phyloP scores from a whole-genome alignment of 176 grass and related monocot species.

The Hordeum marinum region DNA sequence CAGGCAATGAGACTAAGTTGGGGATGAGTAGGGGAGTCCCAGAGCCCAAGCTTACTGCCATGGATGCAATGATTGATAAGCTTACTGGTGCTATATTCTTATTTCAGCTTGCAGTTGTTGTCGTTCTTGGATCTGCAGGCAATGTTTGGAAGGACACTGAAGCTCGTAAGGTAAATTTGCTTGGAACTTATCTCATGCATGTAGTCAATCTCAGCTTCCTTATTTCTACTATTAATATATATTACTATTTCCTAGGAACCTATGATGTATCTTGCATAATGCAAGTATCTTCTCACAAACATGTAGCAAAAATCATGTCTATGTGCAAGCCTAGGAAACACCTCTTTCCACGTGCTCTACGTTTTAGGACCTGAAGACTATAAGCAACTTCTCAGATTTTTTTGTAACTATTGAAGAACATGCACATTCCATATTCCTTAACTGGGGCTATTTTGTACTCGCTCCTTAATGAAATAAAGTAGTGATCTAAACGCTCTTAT shows the following conservation, averaged over 20 bases:
- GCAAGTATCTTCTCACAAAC: slow-evolving; percentile 15
- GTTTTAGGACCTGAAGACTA: background rate
- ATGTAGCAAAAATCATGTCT: background rate
- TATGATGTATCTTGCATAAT: slow-evolving; percentile 5
- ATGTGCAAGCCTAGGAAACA: background rate
- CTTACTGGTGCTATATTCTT: slow-evolving; percentile 98
- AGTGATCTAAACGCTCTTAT: too few relatives aligned
- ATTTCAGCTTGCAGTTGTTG: slow-evolving; percentile 91
- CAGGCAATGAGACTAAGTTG: slow-evolving; percentile 97
- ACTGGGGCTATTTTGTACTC: background rate
- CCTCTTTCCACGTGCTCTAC: background rate
- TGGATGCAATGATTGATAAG: slow-evolving; percentile 99
- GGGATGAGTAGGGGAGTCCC: slow-evolving; percentile 93
- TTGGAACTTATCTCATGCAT: background rate
- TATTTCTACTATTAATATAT: background rate
- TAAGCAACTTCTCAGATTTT: background rate
- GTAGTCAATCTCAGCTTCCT: background rate
- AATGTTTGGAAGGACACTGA: slow-evolving; percentile 98
- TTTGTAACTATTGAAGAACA: background rate
- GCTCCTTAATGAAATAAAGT: too few relatives aligned
- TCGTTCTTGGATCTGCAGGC: slow-evolving; percentile 88
- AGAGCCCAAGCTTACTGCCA: slow-evolving; percentile 88
- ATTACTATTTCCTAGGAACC: background rate
- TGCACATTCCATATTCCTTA: background rate
- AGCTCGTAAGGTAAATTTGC: slow-evolving; percentile 72